phyloP scores from a whole-genome alignment of 139 green algal genomes.

The Choricystis sp. region DNA sequence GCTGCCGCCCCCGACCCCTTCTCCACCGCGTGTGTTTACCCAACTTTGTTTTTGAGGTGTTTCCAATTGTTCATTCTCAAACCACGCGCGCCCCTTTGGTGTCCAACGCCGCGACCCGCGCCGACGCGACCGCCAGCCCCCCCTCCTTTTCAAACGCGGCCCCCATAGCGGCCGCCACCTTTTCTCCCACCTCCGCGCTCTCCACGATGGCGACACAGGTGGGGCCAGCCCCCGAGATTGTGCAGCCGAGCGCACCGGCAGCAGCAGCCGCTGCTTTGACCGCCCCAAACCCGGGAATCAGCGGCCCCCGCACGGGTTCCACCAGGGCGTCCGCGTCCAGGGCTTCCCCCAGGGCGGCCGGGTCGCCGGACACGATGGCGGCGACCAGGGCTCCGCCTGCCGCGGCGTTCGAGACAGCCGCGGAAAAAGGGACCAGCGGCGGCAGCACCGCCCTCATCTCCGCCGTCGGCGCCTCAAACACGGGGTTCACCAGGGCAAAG shows the following conservation, averaged over 20 bases:
- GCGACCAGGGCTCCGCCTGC: constrained; percentile 70
- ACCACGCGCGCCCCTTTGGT: constrained; percentile 27
- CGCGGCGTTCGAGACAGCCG: constrained; percentile 39
- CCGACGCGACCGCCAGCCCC: constrained; percentile 47
- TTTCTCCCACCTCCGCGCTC: constrained; percentile 30
- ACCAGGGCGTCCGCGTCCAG: constrained; percentile 86
- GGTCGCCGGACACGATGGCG: constrained; percentile 63
- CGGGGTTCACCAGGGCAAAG: constrained; percentile 88
- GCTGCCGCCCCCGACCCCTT: no score
- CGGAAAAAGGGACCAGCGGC: constrained; percentile 64
- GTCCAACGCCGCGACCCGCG: constrained; percentile 48
- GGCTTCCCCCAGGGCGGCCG: constrained; percentile 48
- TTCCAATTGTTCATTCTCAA: no score
- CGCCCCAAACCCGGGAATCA: constrained; percentile 83
- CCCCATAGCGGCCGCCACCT: constrained; percentile 62
- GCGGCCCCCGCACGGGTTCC: constrained; percentile 70
- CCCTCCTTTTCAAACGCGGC: constrained; percentile 40
- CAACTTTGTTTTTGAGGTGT: no score
- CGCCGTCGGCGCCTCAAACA: constrained; percentile 83
- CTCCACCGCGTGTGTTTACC: no score
- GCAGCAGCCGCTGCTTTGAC: constrained; percentile 79
- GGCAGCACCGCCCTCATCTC: constrained; percentile 88
- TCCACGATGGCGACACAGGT: constrained; percentile 87
- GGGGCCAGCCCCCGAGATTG: constrained; percentile 87
- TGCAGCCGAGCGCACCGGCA: constrained; percentile 81